Base-by-base conservation (phyloP, 306 rosid genomes). In the Lotus japonicus region DNA sequence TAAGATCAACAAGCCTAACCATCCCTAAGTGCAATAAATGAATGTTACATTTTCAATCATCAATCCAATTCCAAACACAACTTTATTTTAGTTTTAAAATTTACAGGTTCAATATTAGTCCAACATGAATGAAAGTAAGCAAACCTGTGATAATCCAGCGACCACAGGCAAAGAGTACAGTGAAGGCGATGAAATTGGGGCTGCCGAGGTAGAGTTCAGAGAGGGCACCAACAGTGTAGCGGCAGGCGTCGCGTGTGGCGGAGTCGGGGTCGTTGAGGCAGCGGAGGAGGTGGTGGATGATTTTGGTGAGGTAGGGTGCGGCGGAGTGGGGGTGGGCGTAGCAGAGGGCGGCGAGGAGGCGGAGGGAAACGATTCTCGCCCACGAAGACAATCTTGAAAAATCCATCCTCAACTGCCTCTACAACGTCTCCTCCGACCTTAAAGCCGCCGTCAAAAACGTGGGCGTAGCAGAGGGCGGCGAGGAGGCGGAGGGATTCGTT, bases 231-330 rank as follows among this genome's bases (percentile, higher is more conserved):
- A 95, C 79, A 4, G 91, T 74, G 52, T 95, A 90, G 2, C 99
- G 88, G 55, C 97, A 95, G 12, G 99, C 86, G 18, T 95, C 97
- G 49, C 76, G 79, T 23, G 89, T 85, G 1, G 83, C 76, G 5
- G 96, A 87, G 58, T 95, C 99, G 3, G 89, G 10, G 62, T 95
- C 99, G 55, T 90, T 95, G 68, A 95, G 92, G 35, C 97, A 76
- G 35, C 82, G 87, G 4, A 87, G 80, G 28, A 90, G 50, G 68
- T 84, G 83, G 23, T 86, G 78, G 4, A 90, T 85, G 70, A 95
- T 88, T 55, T 78, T 87, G 46, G 96, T 77, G 55, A 95, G 81
- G 73, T 95, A 97, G 43, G 95, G 58, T 21, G 88, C 68, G 3
- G 96, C 60, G 38, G 83, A 75, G 45, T 88, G 92, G 5, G 73